Conservation (phyloP, 208 protist genomes). For the Wallacemonas collosoma region DNA sequence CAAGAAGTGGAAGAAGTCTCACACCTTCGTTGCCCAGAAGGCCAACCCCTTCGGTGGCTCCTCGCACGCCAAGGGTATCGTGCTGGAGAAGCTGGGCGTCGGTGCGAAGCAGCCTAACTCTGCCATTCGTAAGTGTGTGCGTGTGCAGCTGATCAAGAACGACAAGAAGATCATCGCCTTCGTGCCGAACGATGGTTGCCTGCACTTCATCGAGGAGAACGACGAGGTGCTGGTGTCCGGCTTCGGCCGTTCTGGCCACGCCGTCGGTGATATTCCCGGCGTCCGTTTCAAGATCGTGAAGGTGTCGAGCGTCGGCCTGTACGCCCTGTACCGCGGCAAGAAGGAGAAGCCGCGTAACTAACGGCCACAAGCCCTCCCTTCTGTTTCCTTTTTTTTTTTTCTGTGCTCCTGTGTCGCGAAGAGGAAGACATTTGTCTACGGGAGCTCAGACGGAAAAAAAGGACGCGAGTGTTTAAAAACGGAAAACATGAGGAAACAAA, state of each 20-base stretch:
- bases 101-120: slow-evolving; percentile 99
- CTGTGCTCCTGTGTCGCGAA: neutral
- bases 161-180: slow-evolving; percentile 99
- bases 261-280: slow-evolving; percentile 99
- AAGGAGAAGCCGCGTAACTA: slow-evolving; percentile 99
- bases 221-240: slow-evolving; percentile 99
- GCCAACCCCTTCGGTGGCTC: slow-evolving; percentile 98
- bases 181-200: slow-evolving; percentile 99
- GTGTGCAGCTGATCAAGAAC: slow-evolving; percentile 99
- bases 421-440: neutral
- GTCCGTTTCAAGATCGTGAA: slow-evolving; percentile 99
- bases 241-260: slow-evolving; percentile 99
- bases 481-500: no score
- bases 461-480: no score
- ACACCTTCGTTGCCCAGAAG: slow-evolving; percentile 96
- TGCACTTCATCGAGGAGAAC: slow-evolving; percentile 99
- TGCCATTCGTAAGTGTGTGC: slow-evolving; percentile 99
- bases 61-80: slow-evolving; percentile 99
- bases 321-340: slow-evolving; percentile 98
- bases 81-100: slow-evolving; percentile 99
- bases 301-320: slow-evolving; percentile 98
- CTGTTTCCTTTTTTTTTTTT: no score
- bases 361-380: neutral
- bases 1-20: slow-evolving; percentile 98
- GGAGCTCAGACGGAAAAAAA: no score